A percentile compares a stretch with the other conserved stretches of the same genome.
phyloP scores from a whole-genome alignment of 768 basidiomycete species.

The Boletellus ananiceps region DNA sequence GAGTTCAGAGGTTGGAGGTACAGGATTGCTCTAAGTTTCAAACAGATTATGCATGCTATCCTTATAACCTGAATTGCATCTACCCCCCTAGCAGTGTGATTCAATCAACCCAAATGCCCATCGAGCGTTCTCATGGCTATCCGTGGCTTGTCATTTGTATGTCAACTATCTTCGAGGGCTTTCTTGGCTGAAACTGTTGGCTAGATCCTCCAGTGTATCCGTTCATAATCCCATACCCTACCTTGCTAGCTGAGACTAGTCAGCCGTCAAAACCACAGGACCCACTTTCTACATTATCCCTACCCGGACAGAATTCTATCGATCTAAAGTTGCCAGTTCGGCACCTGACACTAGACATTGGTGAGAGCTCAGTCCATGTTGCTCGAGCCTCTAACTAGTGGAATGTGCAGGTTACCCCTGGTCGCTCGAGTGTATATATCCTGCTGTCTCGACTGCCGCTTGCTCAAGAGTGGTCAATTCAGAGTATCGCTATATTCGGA shows the following conservation, averaged over 20 bases:
- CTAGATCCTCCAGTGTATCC: slow-evolving; percentile 25
- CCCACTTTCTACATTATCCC: not conserved
- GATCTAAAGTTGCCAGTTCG: slow-evolving; percentile 10
- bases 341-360: slow-evolving; percentile 32
- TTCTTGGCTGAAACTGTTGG: not conserved
- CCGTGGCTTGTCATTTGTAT: slow-evolving; percentile 38
- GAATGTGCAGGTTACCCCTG: slow-evolving; percentile 25
- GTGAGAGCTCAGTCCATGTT: slow-evolving; percentile 22
- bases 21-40: not conserved
- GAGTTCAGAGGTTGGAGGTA: slow-evolving; percentile 12
- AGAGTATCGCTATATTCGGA: slow-evolving; percentile 20
- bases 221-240: slow-evolving; percentile 15
- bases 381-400: not conserved
- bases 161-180: slow-evolving; percentile 4
- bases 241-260: not conserved
- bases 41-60: slow-evolving; percentile 39
- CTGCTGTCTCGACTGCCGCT: slow-evolving; percentile 6
- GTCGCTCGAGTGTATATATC: slow-evolving; percentile 26
- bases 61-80: slow-evolving; percentile 34
- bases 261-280: slow-evolving; percentile 1
- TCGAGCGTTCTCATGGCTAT: slow-evolving; percentile 23
- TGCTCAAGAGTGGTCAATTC: not conserved
- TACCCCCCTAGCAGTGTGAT: slow-evolving; percentile 25
- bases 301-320: slow-evolving; percentile 1
- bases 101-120: slow-evolving; percentile 3